Evolutionary conservation across 441 rosid genomes (phyloP).

Genomic region (Eruca vesicaria): DNA sequence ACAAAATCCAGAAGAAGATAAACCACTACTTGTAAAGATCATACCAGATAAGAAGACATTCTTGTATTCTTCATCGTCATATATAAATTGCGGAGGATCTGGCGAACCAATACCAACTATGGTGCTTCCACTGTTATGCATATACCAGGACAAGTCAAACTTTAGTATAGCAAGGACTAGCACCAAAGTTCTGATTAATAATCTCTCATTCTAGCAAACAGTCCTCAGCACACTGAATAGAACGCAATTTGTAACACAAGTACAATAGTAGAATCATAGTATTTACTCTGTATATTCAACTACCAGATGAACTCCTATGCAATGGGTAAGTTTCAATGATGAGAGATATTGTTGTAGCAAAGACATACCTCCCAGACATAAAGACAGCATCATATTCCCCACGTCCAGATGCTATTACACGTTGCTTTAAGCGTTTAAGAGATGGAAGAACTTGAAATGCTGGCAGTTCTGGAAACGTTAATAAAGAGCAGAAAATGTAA

Average conservation of each 20-base stretch:
- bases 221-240: neutral
- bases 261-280: neutral
- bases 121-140: slow-evolving; percentile 81
- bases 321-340: neutral
- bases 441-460: slow-evolving; percentile 92
- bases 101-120: slow-evolving; percentile 93
- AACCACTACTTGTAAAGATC: slow-evolving; percentile 1
- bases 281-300: neutral
- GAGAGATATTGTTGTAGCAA: neutral
- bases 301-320: neutral
- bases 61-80: slow-evolving; percentile 73
- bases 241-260: neutral
- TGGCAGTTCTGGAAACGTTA: slow-evolving; percentile 67
- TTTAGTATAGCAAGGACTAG: neutral
- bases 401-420: slow-evolving; percentile 72
- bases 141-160: slow-evolving; percentile 3
- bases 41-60: slow-evolving; percentile 89
- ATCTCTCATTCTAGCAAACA: neutral
- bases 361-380: slow-evolving; percentile 94
- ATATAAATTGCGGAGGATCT: slow-evolving; percentile 88
- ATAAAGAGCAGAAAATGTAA: slow-evolving; percentile 1
- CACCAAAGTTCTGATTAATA: neutral
- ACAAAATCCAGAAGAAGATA: neutral
- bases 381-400: slow-evolving; percentile 89
- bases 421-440: slow-evolving; percentile 79